Conservation (phyloP, 1,139 yeast genomes). For the Yamadazyma dendronema region DNA sequence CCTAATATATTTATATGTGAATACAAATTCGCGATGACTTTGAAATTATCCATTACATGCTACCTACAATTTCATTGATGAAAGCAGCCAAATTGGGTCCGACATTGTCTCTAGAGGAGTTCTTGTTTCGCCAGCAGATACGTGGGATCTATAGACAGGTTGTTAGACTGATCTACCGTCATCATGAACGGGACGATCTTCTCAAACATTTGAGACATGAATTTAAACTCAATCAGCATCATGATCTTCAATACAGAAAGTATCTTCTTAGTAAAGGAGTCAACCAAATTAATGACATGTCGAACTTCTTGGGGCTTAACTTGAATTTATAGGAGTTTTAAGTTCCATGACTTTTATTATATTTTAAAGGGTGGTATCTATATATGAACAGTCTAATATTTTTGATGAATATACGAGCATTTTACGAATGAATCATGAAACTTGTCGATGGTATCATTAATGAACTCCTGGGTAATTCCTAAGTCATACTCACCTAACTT, state of each 20-base stretch:
- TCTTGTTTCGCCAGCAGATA: slow-evolving; percentile 37
- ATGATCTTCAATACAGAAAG: slow-evolving; percentile 36
- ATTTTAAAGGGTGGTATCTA: background rate
- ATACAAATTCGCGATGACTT: slow-evolving; percentile 1
- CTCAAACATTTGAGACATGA: slow-evolving; percentile 34
- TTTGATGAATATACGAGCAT: slow-evolving; percentile 14
- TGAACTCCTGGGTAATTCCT: slow-evolving; percentile 10
- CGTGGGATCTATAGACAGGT: slow-evolving; percentile 33
- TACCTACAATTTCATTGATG: background rate
- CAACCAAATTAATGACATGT: slow-evolving; percentile 26
- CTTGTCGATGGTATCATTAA: slow-evolving; percentile 12
- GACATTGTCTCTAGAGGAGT: slow-evolving; percentile 39
- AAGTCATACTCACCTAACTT: slow-evolving; percentile 7
- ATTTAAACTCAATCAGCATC: slow-evolving; percentile 26
- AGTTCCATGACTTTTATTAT: background rate
- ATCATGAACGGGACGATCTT: slow-evolving; percentile 39
- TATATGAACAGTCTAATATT: slow-evolving; percentile 6
- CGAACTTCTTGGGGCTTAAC: slow-evolving; percentile 23
- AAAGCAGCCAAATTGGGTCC: slow-evolving; percentile 12
- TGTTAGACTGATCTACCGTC: slow-evolving; percentile 31
- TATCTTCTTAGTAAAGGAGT: slow-evolving; percentile 40
- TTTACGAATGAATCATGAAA: slow-evolving; percentile 19
- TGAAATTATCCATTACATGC: background rate
- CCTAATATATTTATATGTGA: background rate
- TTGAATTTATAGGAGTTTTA: slow-evolving; percentile 11